Base-by-base conservation (phyloP, 2,329 filamentous ascomycete genomes). In the Mollisia scopiformis region DNA sequence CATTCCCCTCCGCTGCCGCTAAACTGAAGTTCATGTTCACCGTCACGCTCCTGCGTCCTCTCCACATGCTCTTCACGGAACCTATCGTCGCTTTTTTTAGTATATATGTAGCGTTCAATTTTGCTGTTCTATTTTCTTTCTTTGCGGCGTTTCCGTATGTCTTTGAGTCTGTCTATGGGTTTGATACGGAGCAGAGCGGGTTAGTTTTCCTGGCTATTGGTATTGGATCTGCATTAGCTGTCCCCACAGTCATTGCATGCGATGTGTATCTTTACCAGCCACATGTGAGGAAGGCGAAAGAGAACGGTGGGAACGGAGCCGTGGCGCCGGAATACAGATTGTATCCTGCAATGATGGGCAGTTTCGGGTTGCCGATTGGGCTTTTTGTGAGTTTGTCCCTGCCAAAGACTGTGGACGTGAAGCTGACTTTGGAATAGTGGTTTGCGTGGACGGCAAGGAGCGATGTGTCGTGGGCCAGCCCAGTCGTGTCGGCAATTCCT, bases 341-440 rank as follows among this genome's bases (percentile, higher is more conserved):
- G 16, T 82, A 84, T 59, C 79, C 80, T 1, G 83, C 84, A 16
- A 86, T 88, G 81, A 72, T 86, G 8, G 85, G 84, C 1, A 82
- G 82, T 61, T 46, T 84, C 14, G 80, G 81, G 0, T 71, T 87
- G 6, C 82, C 0, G 55, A 56, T 83, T 0, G 80, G 80, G 0
- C 69, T 88, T 10, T 87, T 87, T 67, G 61, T 58, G 25, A 55
- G 57, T 55, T 43, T 23, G 16, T 49, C 31, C 23, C 47, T 33
- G 30, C 11, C 27, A 33, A 3, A 8, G 23, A 4, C 16, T 47
- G 8, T 13, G 6, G 13, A 4, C 27, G 11, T 50, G 28, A 13
- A 19, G 6, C 31, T 35, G 7, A 35, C 7, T 35, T 35, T 35
- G 13, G 28, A 2, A 27, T 11, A 63, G 61, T 86, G 85, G 83